phyloP scores from a whole-genome alignment of 306 rosid genomes.

The Urtica urens region DNA sequence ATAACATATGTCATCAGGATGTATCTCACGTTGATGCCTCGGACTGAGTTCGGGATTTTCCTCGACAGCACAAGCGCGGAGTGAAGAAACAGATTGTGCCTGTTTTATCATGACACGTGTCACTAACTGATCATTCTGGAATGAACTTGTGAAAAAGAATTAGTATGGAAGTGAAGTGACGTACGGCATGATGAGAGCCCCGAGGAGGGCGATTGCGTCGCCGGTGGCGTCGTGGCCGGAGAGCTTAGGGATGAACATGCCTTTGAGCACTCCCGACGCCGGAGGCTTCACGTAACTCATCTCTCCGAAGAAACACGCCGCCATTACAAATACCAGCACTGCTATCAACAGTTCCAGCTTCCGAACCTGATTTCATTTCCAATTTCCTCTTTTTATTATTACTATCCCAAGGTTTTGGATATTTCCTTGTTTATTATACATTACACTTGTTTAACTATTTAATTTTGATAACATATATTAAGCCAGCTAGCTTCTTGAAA shows the following conservation, averaged over 20 bases:
- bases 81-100: slow-evolving; percentile 89
- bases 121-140: too few relatives aligned
- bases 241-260: slow-evolving; percentile 67
- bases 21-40: slow-evolving; percentile 60
- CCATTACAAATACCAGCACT: slow-evolving; percentile 50
- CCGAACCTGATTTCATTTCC: slow-evolving; percentile 31
- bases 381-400: not conserved
- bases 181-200: slow-evolving; percentile 94
- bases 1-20: not conserved
- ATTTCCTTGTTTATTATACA: too few relatives aligned
- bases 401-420: too few relatives aligned
- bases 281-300: slow-evolving; percentile 76
- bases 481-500: too few relatives aligned
- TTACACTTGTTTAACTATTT: too few relatives aligned
- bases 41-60: slow-evolving; percentile 53
- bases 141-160: not conserved
- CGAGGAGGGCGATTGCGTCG: slow-evolving; percentile 78
- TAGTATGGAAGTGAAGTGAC: not conserved
- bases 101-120: slow-evolving; percentile 14
- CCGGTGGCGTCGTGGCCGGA: slow-evolving; percentile 53
- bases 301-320: slow-evolving; percentile 81
- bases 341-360: slow-evolving; percentile 68
- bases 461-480: too few relatives aligned
- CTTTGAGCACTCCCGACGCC: slow-evolving; percentile 23
- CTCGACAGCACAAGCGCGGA: slow-evolving; percentile 91